Evolutionary conservation across 352 stramenopile genomes (phyloP).

Genomic region (Phytophthora pisi): DNA sequence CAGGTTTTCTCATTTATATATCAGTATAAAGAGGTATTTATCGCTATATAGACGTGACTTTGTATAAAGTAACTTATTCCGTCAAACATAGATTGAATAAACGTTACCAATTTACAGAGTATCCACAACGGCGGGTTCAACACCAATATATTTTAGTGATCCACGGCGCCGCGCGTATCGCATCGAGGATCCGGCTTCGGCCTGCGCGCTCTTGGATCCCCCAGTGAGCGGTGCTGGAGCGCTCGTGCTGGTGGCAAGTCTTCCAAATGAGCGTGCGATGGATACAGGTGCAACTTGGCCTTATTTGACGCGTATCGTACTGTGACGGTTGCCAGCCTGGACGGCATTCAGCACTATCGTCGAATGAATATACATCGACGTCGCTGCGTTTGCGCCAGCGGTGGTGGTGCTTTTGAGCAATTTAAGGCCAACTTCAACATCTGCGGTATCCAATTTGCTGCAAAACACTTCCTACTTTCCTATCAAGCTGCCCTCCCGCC

Average conservation of each 20-base stretch:
- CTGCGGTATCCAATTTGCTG: background rate
- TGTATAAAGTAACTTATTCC: too few relatives aligned
- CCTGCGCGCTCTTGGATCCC: too few relatives aligned
- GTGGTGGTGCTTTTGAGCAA: too few relatives aligned
- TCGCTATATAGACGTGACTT: too few relatives aligned
- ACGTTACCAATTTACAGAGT: background rate
- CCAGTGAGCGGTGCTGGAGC: too few relatives aligned
- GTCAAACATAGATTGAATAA: background rate
- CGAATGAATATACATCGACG: too few relatives aligned
- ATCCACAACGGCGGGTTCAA: background rate
- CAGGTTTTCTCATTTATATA: background rate
- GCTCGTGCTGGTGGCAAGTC: too few relatives aligned
- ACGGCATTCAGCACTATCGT: too few relatives aligned
- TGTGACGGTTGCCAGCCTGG: too few relatives aligned
- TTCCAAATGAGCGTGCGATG: slow-evolving; percentile 9
- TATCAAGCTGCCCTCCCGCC: background rate
- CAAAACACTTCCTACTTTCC: background rate
- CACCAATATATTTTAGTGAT: background rate
- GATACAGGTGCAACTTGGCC: slow-evolving; percentile 6
- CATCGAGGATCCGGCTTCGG: background rate
- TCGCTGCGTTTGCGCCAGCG: too few relatives aligned
- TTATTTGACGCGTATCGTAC: background rate
- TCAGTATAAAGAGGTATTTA: background rate
- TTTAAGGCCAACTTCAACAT: background rate
- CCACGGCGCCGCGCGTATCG: background rate